phyloP scores from a whole-genome alignment of 495 filamentous ascomycete species.

The Talaromyces wortmannii region DNA sequence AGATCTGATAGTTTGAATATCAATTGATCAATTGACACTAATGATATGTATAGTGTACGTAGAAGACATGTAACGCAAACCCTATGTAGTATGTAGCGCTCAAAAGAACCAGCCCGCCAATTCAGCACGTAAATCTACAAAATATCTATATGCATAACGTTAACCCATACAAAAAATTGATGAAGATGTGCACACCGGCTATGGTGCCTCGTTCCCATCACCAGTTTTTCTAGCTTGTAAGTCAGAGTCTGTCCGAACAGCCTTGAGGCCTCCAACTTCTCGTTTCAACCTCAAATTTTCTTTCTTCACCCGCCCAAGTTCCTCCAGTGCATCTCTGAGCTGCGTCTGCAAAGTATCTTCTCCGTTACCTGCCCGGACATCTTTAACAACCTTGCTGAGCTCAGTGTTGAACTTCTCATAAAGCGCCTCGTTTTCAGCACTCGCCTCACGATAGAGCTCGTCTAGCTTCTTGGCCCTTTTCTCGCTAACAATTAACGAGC shows the following conservation, averaged over 20 bases:
- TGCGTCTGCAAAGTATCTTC: slow-evolving; percentile 66
- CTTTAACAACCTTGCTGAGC: slow-evolving; percentile 72
- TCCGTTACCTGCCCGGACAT: slow-evolving; percentile 63
- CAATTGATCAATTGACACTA: slow-evolving; percentile 21
- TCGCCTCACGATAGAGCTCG: slow-evolving; percentile 80
- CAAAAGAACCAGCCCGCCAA: no score
- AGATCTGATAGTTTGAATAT: not conserved
- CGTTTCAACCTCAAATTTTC: slow-evolving; percentile 66
- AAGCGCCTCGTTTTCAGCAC: slow-evolving; percentile 87
- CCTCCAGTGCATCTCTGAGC: slow-evolving; percentile 59
- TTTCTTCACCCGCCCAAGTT: slow-evolving; percentile 64
- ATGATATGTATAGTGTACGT: no score
- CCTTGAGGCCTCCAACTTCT: slow-evolving; percentile 46
- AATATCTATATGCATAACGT: no score
- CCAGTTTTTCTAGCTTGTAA: slow-evolving; percentile 5
- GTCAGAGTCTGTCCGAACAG: slow-evolving; percentile 34
- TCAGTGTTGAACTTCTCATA: slow-evolving; percentile 93
- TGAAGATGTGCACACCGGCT: not conserved
- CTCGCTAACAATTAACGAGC: slow-evolving; percentile 62
- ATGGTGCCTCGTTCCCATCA: not conserved
- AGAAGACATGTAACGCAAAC: no score
- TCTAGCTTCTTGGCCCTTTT: slow-evolving; percentile 77
- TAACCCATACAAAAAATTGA: no score
- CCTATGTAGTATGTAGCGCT: no score
- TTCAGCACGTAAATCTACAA: no score